These are phyloP conservation scores for Globisporangium spinosum DNA, from an alignment of 352 stramenopile species.

Conservation along the genomic window DNA sequence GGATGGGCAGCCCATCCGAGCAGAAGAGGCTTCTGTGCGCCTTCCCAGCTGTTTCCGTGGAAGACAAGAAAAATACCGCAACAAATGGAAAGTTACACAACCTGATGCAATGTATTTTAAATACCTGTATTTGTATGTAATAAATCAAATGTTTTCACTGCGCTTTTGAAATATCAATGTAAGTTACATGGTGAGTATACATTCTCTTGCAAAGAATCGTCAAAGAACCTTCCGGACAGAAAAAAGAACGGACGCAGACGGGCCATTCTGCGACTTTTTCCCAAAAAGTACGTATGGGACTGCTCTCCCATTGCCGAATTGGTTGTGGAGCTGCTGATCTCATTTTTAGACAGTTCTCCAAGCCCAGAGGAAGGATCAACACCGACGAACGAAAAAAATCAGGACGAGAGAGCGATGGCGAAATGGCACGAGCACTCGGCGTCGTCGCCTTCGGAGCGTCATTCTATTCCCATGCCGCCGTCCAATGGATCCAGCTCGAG, in stretches of 20 bases:
- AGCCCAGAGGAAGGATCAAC: slow-evolving; percentile 6
- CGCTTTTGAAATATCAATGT: background rate
- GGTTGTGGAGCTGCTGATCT: background rate
- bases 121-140: background rate
- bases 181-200: background rate
- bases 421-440: slow-evolving; percentile 12
- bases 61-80: background rate
- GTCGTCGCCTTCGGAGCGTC: background rate
- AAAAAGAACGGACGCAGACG: slow-evolving; percentile 10
- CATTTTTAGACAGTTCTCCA: slow-evolving; percentile 8
- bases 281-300: background rate
- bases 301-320: slow-evolving; percentile 1
- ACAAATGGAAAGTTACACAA: background rate
- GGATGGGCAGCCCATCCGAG: background rate
- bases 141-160: background rate
- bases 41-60: slow-evolving; percentile 13
- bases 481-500: background rate
- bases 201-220: background rate
- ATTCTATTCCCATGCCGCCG: background rate
- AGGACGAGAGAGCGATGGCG: slow-evolving; percentile 11
- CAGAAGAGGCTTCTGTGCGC: slow-evolving; percentile 2
- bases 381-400: slow-evolving; percentile 1
- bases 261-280: background rate
- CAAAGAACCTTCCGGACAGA: background rate
- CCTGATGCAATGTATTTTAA: background rate